Evolutionary conservation across 345 rosid genomes (phyloP).

Genomic region (Camelina sativa): DNA sequence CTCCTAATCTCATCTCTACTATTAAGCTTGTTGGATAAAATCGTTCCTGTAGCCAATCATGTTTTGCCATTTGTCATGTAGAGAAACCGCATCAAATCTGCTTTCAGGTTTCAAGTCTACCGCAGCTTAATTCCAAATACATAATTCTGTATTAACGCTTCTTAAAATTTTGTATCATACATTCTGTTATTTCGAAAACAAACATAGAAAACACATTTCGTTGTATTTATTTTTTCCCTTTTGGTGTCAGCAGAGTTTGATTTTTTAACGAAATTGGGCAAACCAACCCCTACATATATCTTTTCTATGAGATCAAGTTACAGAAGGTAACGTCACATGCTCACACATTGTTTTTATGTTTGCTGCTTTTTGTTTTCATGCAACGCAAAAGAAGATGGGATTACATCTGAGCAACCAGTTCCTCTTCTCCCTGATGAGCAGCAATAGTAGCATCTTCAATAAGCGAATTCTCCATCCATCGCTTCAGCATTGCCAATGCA

Average conservation of each 20-base stretch:
- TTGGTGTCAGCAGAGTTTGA: conserved; percentile 16
- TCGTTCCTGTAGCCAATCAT: conserved; percentile 20
- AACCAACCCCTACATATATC: conserved; percentile 8
- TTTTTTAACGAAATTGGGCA: conserved; percentile 6
- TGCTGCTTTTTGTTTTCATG: conserved; percentile 16
- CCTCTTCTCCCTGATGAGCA: conserved; percentile 35
- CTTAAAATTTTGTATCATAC: neutral
- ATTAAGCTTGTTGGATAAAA: conserved; percentile 18
- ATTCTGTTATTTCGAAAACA: neutral
- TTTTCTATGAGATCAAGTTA: conserved; percentile 10
- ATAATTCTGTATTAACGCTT: neutral
- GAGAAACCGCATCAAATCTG: neutral
- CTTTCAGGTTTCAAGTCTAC: neutral
- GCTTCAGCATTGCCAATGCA: conserved; percentile 80
- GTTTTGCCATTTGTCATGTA: conserved; percentile 25
- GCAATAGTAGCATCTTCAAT: conserved; percentile 34
- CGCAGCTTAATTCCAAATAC: neutral
- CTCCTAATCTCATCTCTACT: conserved; percentile 27
- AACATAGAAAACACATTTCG: neutral
- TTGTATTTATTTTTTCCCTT: neutral
- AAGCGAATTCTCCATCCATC: conserved; percentile 74
- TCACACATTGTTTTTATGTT: conserved; percentile 16
- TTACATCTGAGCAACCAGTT: conserved; percentile 73
- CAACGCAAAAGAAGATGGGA: conserved; percentile 19
- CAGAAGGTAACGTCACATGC: conserved; percentile 9